These are phyloP conservation scores for Rhizophagus prolifer DNA, from an alignment of 192 early-diverging fungal genomes.

Conservation along the genomic window DNA sequence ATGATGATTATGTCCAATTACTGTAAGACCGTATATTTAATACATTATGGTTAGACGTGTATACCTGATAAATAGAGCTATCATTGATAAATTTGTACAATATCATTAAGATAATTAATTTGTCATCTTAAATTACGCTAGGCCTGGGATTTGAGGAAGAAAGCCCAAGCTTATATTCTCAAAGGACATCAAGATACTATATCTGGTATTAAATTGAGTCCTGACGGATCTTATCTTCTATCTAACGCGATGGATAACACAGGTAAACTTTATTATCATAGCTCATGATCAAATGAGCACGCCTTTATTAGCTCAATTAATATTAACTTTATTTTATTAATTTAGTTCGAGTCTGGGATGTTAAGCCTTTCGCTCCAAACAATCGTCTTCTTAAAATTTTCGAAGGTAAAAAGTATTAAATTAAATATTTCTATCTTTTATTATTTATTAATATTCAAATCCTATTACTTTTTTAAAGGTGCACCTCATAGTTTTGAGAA, in stretches of 20 bases:
- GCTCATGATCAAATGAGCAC: neutral
- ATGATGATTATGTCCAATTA: neutral
- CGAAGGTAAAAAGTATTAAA: constrained; percentile 49
- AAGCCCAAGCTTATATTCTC: constrained; percentile 60
- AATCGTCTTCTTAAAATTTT: constrained; percentile 78
- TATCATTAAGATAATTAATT: neutral
- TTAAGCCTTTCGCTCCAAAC: constrained; percentile 78
- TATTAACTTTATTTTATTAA: constrained; percentile 13
- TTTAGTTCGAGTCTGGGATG: constrained; percentile 87
- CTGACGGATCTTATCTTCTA: constrained; percentile 80
- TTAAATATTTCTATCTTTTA: neutral
- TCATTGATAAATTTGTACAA: neutral
- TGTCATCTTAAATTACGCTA: constrained; percentile 18
- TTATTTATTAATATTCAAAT: neutral
- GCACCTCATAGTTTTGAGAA: constrained; percentile 96
- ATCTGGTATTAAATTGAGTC: constrained; percentile 79
- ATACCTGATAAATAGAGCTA: neutral
- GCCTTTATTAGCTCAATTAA: neutral
- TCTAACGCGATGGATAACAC: constrained; percentile 95
- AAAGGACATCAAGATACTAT: constrained; percentile 88
- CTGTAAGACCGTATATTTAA: constrained; percentile 3
- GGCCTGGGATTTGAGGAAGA: constrained; percentile 89
- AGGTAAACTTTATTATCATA: constrained; percentile 39
- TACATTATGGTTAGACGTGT: neutral
- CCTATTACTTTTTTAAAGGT: constrained; percentile 39